Base-by-base conservation (phyloP, 805 yeast genomes). In the Saturnispora galanensis region DNA sequence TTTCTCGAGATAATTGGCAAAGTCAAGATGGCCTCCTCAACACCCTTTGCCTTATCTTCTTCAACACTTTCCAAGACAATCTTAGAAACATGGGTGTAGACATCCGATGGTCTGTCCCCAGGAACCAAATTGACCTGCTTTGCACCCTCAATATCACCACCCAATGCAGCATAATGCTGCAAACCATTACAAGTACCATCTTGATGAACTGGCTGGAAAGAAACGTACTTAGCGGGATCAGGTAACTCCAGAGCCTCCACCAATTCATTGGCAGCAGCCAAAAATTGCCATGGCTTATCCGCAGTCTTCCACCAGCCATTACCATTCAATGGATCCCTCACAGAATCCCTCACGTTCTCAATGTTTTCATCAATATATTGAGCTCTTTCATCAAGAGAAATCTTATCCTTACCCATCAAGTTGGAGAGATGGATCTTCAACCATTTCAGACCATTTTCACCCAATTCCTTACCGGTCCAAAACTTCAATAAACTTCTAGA, bases 131-230 rank as follows among this genome's bases (percentile, higher is more conserved):
- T 84, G 33, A 84, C 94, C 63, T 84, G 90, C 42, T 66, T 70
- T 2, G 93, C 94, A 64, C 94, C 94, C 61, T 79, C 89, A 13
- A 74, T 53, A 63, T 84, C 94, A 66, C 93, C 90, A 60, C 93
- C 93, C 42, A 84, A 66, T 0, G 94, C 94, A 26, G 94, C 93
- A 62, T 84, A 84, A 66, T 84, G 94, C 56, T 84, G 94, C 49
- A 84, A 68, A 15, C 94, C 94, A 57, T 84, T 84, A 66, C 94
- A 84, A 0, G 93, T 82, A 53, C 94, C 94, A 65, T 84, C 94
- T 62, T 82, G 90, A 59, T 84, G 93, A 32, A 84, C 82, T 1
- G 93, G 90, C 50, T 81, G 79, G 58, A 78, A 82, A 1, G 87
- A 80, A 16, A 81, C 62, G 53, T 62, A 81, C 49, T 78, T 70